Base-by-base conservation (phyloP, 768 basidiomycete species). In the Pulveroboletus sp. region DNA sequence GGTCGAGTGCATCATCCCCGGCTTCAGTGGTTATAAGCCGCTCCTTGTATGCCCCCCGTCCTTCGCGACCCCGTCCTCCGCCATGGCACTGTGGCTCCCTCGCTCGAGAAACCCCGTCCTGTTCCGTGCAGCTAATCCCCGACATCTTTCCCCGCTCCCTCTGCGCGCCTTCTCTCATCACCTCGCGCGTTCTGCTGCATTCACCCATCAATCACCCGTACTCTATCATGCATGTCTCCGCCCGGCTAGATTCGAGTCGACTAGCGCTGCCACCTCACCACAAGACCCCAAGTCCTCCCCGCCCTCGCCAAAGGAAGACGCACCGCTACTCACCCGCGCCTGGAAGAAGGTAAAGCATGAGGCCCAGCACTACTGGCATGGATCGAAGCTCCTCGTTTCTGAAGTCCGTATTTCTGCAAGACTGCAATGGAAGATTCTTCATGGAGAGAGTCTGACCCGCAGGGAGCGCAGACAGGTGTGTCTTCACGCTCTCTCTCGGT, bases 291-390 rank as follows among this genome's bases (percentile, higher is more conserved):
- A 80, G 59, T 60, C 78, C 0, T 65, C 70, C n/a, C 75, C 75
- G 8, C 81, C 80, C 9, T 68, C 74, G 0, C 69, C 75, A 30
- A 76, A 75, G 57, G 74, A 77, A 37, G 65, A 72, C 38, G 65
- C 69, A 0, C 76, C 77, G 1, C 66, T 89, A 3, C 50, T 73
- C 36, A 75, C 80, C 9, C 76, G 93, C 35, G 79, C 80, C 7
- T 97, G 95, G 95, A 87, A 86, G 58, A 89, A 84, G 59, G 84
- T 97, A 54, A 99, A 97, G 73, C 90, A 97, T 61, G 96, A 97
- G 69, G 93, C 86, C 0, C 79, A 82, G 51, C 95, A 99, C 68
- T 99, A 98, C 68, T 98, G 94, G 94, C 86, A 93, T 55, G 95
- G 96, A 10, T 80, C 90, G 1, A 96, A 96, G 65, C 81, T 99